Percentiles rank a stretch among this genome's conserved stretches.
These are phyloP conservation scores for Paracoccidioides lutzii DNA, from an alignment of 2,329 filamentous ascomycete species.

Conservation along the genomic window DNA sequence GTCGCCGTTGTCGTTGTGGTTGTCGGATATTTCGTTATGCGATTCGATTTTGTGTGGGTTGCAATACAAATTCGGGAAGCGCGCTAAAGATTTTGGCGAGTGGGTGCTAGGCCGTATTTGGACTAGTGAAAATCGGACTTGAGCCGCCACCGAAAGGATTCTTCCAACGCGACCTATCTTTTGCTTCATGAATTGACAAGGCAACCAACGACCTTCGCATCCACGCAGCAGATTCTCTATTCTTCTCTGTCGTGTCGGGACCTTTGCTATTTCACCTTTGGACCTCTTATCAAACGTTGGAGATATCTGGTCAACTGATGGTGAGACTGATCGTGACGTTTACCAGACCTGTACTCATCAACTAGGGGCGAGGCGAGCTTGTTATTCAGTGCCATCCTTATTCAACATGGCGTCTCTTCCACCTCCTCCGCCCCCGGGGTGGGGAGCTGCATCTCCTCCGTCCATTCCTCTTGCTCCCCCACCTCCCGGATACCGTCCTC, in stretches of 20 bases:
- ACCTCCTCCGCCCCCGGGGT: constrained; percentile 56
- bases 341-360: background rate
- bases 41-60: constrained; percentile 33
- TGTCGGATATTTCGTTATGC: constrained; percentile 29
- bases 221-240: background rate
- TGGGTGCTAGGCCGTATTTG: constrained; percentile 17
- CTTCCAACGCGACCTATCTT: constrained; percentile 7
- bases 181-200: constrained; percentile 1
- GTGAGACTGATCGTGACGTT: constrained; percentile 5
- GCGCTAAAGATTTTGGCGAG: constrained; percentile 30
- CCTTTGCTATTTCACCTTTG: background rate
- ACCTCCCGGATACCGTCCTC: constrained; percentile 72
- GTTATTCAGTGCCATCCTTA: background rate
- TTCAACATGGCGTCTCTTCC: constrained; percentile 46
- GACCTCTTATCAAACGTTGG: background rate
- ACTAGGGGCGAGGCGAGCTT: background rate
- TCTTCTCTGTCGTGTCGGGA: background rate
- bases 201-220: background rate
- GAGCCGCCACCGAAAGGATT: constrained; percentile 24
- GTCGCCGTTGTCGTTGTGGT: constrained; percentile 32
- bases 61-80: constrained; percentile 23
- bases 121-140: constrained; percentile 14
- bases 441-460: constrained; percentile 41
- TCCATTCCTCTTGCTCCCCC: constrained; percentile 53
- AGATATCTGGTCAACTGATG: constrained; percentile 1